phyloP scores from a whole-genome alignment of 306 rosid species.

The Lotus japonicus region DNA sequence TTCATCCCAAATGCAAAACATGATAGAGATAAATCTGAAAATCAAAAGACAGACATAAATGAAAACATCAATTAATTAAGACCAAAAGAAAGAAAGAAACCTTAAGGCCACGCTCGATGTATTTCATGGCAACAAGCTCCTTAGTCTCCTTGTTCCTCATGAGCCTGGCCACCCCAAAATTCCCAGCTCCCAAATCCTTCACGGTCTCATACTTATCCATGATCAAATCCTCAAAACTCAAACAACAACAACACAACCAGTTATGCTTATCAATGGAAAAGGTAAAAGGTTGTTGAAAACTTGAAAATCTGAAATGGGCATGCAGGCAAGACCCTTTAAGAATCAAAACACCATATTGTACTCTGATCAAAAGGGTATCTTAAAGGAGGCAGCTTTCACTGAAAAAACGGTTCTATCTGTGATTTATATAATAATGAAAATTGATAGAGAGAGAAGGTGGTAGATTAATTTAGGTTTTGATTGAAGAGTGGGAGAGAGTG shows the following conservation, averaged over 20 bases:
- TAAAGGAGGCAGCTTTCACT: conserved; percentile 12
- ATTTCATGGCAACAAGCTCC: conserved; percentile 81
- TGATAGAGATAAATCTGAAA: conserved; percentile 13
- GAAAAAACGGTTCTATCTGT: conserved; percentile 12
- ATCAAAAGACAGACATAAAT: not conserved
- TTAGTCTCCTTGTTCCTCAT: conserved; percentile 66
- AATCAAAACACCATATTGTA: conserved; percentile 19
- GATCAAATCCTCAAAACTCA: not conserved
- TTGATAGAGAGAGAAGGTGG: not conserved
- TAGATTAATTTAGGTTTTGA: conserved; percentile 12
- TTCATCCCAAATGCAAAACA: conserved; percentile 19
- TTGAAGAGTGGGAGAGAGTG: not conserved
- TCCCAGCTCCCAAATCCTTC: conserved; percentile 69
- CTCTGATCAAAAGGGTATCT: conserved; percentile 14
- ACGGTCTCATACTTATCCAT: conserved; percentile 70
- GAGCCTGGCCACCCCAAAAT: conserved; percentile 73
- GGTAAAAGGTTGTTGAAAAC: not conserved
- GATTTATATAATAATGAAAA: not conserved
- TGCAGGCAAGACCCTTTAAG: conserved; percentile 22
- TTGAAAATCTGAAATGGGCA: conserved; percentile 14
- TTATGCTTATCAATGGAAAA: not conserved
- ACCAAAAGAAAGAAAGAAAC: conserved; percentile 8
- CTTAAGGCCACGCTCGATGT: conserved; percentile 71
- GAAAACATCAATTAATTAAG: not conserved
- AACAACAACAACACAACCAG: not conserved